phyloP scores from a whole-genome alignment of 768 basidiomycete genomes.

The Agrocybe pediades region DNA sequence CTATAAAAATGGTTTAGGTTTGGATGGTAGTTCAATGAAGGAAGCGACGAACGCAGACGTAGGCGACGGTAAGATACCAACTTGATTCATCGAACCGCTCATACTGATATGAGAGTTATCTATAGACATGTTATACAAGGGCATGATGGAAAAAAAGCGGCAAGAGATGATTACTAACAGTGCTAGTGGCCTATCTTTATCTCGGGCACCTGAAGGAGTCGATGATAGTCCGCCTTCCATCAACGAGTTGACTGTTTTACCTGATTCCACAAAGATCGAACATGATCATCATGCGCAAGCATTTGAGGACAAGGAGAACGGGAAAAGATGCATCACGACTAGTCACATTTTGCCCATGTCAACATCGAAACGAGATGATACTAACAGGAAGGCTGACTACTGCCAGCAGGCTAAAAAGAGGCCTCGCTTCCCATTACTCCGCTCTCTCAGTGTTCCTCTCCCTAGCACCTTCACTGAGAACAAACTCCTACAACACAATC shows the following conservation, averaged over 20 bases:
- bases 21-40: neutral
- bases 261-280: neutral
- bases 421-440: too few relatives aligned
- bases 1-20: too few relatives aligned
- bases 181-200: neutral
- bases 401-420: neutral
- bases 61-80: too few relatives aligned
- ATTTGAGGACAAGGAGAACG: neutral
- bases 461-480: too few relatives aligned
- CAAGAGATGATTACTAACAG: neutral
- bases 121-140: too few relatives aligned
- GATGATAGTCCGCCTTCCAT: neutral
- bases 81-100: too few relatives aligned
- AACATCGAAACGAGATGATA: neutral
- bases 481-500: too few relatives aligned
- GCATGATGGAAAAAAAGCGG: too few relatives aligned
- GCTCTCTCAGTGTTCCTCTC: too few relatives aligned
- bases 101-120: too few relatives aligned
- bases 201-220: neutral
- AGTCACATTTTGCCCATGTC: neutral
- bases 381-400: neutral
- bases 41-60: neutral
- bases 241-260: conserved; percentile 1
- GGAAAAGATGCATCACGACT: neutral
- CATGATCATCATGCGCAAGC: neutral